Evolutionary conservation across 1,284 basidiomycete species (phyloP), one percentile per base, ranked within the genome.

Genomic region (Phellinidium pouzarii): DNA sequence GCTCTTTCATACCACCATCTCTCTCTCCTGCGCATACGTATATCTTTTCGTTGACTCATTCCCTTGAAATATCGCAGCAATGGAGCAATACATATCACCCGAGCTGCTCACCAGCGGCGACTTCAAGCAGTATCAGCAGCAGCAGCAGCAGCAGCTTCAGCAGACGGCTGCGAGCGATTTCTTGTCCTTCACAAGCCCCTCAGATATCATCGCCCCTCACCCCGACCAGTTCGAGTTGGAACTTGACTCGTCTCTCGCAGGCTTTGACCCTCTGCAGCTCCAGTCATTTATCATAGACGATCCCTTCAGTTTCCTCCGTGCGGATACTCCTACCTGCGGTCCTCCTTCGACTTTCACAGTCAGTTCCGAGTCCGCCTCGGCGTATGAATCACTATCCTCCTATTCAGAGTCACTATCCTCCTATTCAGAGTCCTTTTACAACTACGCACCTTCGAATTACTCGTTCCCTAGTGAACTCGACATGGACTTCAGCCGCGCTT

Each of bases 141-240:
- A 50, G 37, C 58, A 56, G 43, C 50, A 52, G 41, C 46, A 53
- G 27, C 50, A 47, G 44, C 27, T 48, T 17, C 57, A 41, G 47
- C 52, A 51, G 31, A 38, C 70, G 62, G 61, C 47, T 22, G 49
- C 69, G 66, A 50, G 65, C 66, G 82, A 84, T 68, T 80, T 84
- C 70, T 74, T 79, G 66, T 81, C 80, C 62, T 85, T 83, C 73
- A 76, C 64, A 42, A 60, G 76, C 63, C 72, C 78, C 53, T 72
- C 80, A 59, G 73, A 77, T 59, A 82, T 85, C 70, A 73, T 86
- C 60, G 81, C 82, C 44, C 84, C 85, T 48, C 79, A 84, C 65
- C 83, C 85, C 57, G 86, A 89, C 74, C 75, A 81, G 58, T 89
- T 89, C 70, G 87, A 89, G 63, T 77, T 79, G 49, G 87, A 90